These are phyloP conservation scores for Aspergillus aculeatinus DNA, from an alignment of 2,329 filamentous ascomycete genomes.

Conservation along the genomic window DNA sequence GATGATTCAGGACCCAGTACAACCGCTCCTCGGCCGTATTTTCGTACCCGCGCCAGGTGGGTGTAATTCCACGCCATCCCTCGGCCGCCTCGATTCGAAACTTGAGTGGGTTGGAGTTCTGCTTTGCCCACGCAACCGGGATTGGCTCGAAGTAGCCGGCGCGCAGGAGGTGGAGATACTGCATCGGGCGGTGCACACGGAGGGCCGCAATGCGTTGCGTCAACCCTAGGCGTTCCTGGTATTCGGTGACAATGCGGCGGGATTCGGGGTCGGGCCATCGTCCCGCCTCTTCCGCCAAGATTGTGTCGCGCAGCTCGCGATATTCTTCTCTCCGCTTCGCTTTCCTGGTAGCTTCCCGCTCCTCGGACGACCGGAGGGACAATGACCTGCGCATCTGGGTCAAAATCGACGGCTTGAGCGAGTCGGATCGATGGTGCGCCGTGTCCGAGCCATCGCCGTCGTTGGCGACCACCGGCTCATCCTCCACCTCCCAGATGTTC, in stretches of 20 bases:
- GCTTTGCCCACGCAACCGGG: conserved; percentile 1
- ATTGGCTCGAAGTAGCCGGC: conserved; percentile 9
- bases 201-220: neutral
- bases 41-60: conserved; percentile 7
- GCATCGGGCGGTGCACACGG: neutral
- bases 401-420: neutral
- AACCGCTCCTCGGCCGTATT: conserved; percentile 7
- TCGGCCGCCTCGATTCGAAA: conserved; percentile 1
- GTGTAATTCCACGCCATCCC: conserved; percentile 6
- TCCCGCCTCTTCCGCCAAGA: conserved; percentile 1
- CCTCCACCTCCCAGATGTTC: neutral
- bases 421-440: neutral
- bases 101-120: conserved; percentile 5
- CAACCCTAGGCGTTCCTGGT: conserved; percentile 3
- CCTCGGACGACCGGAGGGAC: neutral
- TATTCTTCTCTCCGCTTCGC: neutral
- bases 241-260: conserved; percentile 1
- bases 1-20: conserved; percentile 9
- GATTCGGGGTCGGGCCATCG: neutral
- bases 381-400: neutral
- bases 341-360: neutral
- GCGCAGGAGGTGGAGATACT: conserved; percentile 7
- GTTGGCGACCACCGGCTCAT: neutral
- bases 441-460: neutral
- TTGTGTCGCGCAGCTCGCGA: neutral